These are phyloP conservation scores for Ruellia speciosa DNA, from an alignment of 305 asterid species.

Conservation along the genomic window DNA sequence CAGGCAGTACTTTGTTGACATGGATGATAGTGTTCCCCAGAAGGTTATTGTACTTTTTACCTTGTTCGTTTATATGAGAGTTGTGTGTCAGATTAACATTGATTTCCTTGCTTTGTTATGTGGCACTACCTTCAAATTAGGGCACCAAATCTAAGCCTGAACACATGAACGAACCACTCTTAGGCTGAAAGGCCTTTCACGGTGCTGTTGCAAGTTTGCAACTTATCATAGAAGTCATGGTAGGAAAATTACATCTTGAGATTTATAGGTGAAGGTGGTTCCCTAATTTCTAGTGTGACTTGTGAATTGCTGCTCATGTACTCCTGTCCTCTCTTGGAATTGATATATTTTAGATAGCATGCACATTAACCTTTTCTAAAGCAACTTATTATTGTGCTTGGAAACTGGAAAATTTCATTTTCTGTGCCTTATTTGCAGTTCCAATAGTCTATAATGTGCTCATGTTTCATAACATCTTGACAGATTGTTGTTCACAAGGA, in stretches of 20 bases:
- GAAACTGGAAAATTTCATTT: slow-evolving; percentile 1
- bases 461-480: slow-evolving; percentile 9
- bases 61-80: slow-evolving; percentile 13
- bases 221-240: slow-evolving; percentile 6
- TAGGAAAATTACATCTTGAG: slow-evolving; percentile 1
- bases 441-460: slow-evolving; percentile 2
- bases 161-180: neutral
- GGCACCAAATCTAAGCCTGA: too few relatives aligned
- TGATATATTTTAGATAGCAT: neutral
- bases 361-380: neutral
- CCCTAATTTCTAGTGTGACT: slow-evolving; percentile 1
- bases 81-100: slow-evolving; percentile 11
- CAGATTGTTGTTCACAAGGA: slow-evolving; percentile 90
- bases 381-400: slow-evolving; percentile 6
- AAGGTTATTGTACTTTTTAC: slow-evolving; percentile 44
- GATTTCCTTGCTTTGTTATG: too few relatives aligned
- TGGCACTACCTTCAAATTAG: too few relatives aligned
- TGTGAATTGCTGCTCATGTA: neutral
- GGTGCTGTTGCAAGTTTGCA: slow-evolving; percentile 2
- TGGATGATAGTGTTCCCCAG: slow-evolving; percentile 87
- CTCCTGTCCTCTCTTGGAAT: neutral
- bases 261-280: slow-evolving; percentile 12
- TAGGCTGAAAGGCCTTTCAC: slow-evolving; percentile 9
- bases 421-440: slow-evolving; percentile 2
- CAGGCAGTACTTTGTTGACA: slow-evolving; percentile 94